Base-by-base conservation (phyloP, 208 protist genomes). In the Hexamita inflata region DNA sequence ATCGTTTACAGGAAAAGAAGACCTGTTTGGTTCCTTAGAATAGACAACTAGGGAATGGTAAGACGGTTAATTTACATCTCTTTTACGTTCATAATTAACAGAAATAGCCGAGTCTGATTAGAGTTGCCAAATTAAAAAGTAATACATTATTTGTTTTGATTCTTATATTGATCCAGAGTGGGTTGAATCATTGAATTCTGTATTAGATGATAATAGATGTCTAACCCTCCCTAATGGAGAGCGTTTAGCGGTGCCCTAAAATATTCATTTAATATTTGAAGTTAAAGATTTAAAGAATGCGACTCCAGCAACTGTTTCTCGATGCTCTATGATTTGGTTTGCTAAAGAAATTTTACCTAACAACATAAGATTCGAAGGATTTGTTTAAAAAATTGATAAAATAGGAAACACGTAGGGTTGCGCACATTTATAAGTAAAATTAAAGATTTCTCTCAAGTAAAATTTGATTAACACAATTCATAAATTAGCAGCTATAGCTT, bases 101-200 rank as follows among this genome's bases (percentile, higher is more conserved):
- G 59, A 64, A 19, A 24, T 7, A 40, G 59, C n/a, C 13, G 32
- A 19, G 4, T 11, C n/a, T 32, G n/a, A 34, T 24, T 7, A 13
- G n/a, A n/a, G n/a, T n/a, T n/a, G n/a, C n/a, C n/a, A n/a, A n/a
- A n/a, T n/a, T n/a, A n/a, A n/a, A n/a, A n/a, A n/a, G n/a, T n/a
- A n/a, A n/a, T n/a, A n/a, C n/a, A n/a, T n/a, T n/a, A n/a, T n/a
- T n/a, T n/a, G n/a, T 42, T 97, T 93, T 81, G 94, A 98, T 80
- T 93, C 94, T 65, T 94, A 97, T 85, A 91, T 98, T 74, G 93
- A 97, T 79, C 94, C 94, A 0, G 94, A 96, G 81, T 98, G 94
- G 94, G 88, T 98, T 34, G 94, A 98, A 84, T 95, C 92, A 28
- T 86, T 98, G 30, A 98, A 98, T 86, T 97, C 93, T 53, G 94